These are phyloP conservation scores for Leccinum variicolor DNA, from an alignment of 768 basidiomycete species.

Conservation along the genomic window DNA sequence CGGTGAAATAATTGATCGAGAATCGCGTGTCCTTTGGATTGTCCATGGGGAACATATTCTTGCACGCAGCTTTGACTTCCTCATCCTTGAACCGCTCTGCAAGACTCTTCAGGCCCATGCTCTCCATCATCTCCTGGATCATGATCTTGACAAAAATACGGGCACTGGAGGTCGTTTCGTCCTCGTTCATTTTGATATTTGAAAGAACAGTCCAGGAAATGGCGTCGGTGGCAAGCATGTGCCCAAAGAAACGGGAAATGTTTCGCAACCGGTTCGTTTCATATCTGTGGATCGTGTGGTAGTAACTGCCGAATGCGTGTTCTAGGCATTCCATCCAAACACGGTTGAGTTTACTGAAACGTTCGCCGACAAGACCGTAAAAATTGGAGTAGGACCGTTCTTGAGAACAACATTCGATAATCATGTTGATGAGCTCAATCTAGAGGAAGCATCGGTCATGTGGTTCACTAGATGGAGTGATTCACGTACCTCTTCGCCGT, in stretches of 20 bases:
- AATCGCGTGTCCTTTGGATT: slow-evolving; percentile 96
- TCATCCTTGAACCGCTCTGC: slow-evolving; percentile 89
- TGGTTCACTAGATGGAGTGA: not conserved
- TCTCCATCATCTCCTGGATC: slow-evolving; percentile 93
- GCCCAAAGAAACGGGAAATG: slow-evolving; percentile 95
- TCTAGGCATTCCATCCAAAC: slow-evolving; percentile 92
- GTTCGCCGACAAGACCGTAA: slow-evolving; percentile 94
- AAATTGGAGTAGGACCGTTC: slow-evolving; percentile 98
- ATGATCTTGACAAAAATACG: slow-evolving; percentile 98
- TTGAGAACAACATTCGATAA: slow-evolving; percentile 99
- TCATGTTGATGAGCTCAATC: slow-evolving; percentile 97
- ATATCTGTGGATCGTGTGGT: slow-evolving; percentile 95
- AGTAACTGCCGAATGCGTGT: slow-evolving; percentile 84
- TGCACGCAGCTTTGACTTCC: slow-evolving; percentile 68
- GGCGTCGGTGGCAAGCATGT: slow-evolving; percentile 80
- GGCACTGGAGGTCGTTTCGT: slow-evolving; percentile 92
- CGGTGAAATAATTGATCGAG: slow-evolving; percentile 97
- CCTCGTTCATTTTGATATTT: slow-evolving; percentile 91
- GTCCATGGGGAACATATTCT: slow-evolving; percentile 92
- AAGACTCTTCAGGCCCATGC: slow-evolving; percentile 84
- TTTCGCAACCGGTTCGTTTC: slow-evolving; percentile 98
- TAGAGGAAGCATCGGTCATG: slow-evolving; percentile 28
- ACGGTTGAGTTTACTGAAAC: slow-evolving; percentile 94
- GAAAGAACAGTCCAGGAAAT: slow-evolving; percentile 87
- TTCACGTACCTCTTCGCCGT: slow-evolving; percentile 84